phyloP scores from a whole-genome alignment of 176 grass and related monocot species.

The Oryza coarctata region DNA sequence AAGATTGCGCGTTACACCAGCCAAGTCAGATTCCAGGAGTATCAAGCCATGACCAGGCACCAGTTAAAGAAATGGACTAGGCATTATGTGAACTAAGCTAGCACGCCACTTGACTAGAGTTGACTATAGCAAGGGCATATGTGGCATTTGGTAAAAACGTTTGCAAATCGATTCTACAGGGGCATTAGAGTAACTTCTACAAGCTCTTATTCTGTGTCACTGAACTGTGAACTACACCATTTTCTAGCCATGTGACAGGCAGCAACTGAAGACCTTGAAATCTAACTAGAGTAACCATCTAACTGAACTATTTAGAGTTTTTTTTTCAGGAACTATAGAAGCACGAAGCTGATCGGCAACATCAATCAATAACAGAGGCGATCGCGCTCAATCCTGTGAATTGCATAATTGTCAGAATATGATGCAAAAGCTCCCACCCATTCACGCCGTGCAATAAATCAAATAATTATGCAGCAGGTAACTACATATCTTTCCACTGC shows the following conservation, averaged over 20 bases:
- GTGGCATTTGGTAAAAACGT: not conserved
- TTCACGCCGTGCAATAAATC: not conserved
- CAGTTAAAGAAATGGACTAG: not conserved
- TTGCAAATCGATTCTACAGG: not conserved
- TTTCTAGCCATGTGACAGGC: not conserved
- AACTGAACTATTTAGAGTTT: not conserved
- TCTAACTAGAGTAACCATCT: not conserved
- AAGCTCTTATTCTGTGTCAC: not conserved
- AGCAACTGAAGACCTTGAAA: not conserved
- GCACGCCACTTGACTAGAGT: not conserved
- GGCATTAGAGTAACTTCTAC: not conserved
- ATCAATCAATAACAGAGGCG: not conserved
- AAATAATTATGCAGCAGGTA: not conserved
- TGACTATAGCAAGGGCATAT: not conserved
- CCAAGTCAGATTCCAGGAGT: not conserved
- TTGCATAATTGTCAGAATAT: not conserved
- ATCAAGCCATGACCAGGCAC: constrained; percentile 4
- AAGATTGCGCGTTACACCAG: not conserved
- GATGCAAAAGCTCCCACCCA: not conserved
- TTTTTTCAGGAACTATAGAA: not conserved
- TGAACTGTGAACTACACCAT: not conserved
- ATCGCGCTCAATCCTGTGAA: not conserved
- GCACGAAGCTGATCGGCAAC: not conserved
- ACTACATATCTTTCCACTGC: not conserved
- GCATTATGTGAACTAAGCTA: not conserved